Evolutionary conservation across 257 asterid species (phyloP), one percentile per base, ranked within the genome.

Genomic region (Solanum paucissectum): DNA sequence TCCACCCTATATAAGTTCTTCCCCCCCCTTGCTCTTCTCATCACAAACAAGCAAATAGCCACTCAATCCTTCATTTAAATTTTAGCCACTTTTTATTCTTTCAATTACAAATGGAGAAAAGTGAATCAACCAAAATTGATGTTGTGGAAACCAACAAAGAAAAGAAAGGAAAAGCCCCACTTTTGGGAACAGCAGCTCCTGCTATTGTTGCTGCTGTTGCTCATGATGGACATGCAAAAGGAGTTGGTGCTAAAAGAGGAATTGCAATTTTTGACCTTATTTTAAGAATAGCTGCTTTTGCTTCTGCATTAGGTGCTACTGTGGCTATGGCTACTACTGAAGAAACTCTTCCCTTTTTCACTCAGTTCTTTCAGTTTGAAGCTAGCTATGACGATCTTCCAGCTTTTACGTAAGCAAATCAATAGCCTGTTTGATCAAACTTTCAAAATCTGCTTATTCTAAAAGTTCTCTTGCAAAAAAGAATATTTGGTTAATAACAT

Each of bases 361-460:
- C 98, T 27, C 99, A 95, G 86, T 96, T 95, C 96, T 95, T 96
- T 91, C 99, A 96, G 91, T 96, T 96, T 88, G 92, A 88, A 89
- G 98, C 98, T 74, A 93, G 96, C 77, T 96, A 95, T 18, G 96
- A 95, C 12, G 98, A 96, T 88, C 92, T 96, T 68, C 94, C 98
- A 1, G 88, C 98, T 91, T 95, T 95, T 93, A 34, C 93, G 99
- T 95, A 83, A 91, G 98, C 71, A 86, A 49, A 52, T 55, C 23
- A 49, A 4, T 6, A 33, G 25, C 0, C 7, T 18, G 44, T 18
- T 72, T 8, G 79, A 5, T 2, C 2, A 72, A 72, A 72, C 18
- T 73, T 9, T 34, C 18, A 34, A 34, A 73, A 73, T 73, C 4
- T 9, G 2, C 4, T 33, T 9, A 18, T 16, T 72, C 4, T 72